These are phyloP conservation scores for Boechera retrofracta DNA, from an alignment of 345 rosid genomes.

Conservation along the genomic window DNA sequence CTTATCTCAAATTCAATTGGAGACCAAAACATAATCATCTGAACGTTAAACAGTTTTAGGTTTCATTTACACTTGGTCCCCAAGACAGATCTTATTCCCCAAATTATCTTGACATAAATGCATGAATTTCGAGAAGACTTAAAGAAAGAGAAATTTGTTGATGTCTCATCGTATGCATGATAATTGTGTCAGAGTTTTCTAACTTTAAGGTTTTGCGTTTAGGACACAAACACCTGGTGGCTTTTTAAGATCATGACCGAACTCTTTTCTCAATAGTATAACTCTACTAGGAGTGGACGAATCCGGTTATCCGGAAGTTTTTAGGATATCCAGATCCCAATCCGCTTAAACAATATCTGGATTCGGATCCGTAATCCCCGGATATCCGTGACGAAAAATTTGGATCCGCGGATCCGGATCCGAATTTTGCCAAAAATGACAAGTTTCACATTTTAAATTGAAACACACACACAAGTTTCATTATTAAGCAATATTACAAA, in stretches of 20 bases:
- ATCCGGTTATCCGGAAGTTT: no score
- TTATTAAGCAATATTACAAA: no score
- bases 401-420: no score
- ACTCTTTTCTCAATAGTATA: not conserved
- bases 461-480: no score
- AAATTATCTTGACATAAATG: not conserved
- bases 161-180: not conserved
- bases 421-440: no score
- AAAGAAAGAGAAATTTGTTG: not conserved
- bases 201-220: not conserved
- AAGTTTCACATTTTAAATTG: no score
- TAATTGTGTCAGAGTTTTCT: not conserved
- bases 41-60: not conserved
- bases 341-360: no score
- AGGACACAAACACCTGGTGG: not conserved
- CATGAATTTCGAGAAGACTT: not conserved
- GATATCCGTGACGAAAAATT: no score
- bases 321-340: no score
- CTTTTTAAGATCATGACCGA: not conserved
- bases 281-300: no score
- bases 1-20: constrained; percentile 21
- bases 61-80: not conserved
- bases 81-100: not conserved
- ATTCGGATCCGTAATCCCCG: no score
- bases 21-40: not conserved